Evolutionary conservation across 257 asterid genomes (phyloP).

Genomic region (Solanum bulbocastanum): DNA sequence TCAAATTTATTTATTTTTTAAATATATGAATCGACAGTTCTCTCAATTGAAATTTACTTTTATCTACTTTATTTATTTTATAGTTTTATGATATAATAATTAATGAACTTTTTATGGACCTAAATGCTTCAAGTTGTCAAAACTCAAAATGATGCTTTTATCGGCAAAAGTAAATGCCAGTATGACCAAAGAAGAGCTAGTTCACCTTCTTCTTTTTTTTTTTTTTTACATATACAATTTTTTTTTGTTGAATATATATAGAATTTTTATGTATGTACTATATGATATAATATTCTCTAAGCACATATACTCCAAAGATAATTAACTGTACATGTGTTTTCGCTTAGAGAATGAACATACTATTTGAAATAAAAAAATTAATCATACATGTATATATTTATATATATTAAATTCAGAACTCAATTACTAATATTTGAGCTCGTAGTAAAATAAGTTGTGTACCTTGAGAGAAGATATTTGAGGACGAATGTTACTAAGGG

Average conservation of each 20-base stretch:
- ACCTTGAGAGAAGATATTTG: constrained; percentile 35
- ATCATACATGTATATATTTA: not conserved
- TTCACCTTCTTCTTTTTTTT: not conserved
- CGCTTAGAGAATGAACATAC: too few species aligned
- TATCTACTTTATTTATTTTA: not conserved
- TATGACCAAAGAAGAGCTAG: not conserved
- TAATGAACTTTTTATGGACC: not conserved
- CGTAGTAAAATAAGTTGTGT: too few species aligned
- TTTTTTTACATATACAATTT: too few species aligned
- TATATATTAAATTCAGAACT: not conserved
- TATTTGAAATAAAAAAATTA: too few species aligned
- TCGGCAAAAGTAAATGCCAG: not conserved
- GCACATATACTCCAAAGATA: not conserved
- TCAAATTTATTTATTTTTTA: not conserved
- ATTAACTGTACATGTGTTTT: not conserved
- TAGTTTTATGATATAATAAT: not conserved
- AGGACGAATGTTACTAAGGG: constrained; percentile 20
- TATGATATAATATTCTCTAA: not conserved
- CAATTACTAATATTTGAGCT: not conserved
- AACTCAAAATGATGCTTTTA: not conserved
- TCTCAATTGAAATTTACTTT: not conserved
- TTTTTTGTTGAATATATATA: not conserved
- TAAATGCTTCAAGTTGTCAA: not conserved
- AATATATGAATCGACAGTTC: not conserved
- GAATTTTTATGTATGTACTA: not conserved